Conservation (phyloP, 345 rosid species). For the Theobroma cacao region DNA sequence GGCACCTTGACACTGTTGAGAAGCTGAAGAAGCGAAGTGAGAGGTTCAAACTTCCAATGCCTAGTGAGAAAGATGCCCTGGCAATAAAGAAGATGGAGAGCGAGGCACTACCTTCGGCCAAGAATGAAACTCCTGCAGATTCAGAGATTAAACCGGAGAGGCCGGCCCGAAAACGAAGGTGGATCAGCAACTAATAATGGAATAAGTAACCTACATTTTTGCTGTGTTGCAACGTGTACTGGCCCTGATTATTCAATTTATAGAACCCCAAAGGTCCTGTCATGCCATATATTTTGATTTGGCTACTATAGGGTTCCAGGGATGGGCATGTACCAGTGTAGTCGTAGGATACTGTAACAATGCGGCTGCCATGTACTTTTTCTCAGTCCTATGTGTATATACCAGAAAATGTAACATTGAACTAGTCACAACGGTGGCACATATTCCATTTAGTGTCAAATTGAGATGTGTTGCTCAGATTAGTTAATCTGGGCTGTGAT, state of each 20-base stretch:
- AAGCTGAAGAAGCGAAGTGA: conserved; percentile 98
- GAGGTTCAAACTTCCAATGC: conserved; percentile 95
- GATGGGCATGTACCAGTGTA: conserved; percentile 16
- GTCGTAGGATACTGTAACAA: conserved; percentile 16
- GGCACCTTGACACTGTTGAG: conserved; percentile 87
- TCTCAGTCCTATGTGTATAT: conserved; percentile 28
- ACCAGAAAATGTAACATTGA: conserved; percentile 34
- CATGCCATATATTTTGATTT: background rate
- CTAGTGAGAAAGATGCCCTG: conserved; percentile 60
- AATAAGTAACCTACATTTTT: background rate
- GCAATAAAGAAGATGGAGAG: conserved; percentile 62
- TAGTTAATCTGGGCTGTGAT: conserved; percentile 8
- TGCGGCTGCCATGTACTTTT: conserved; percentile 17
- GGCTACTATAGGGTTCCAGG: conserved; percentile 14
- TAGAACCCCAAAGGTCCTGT: conserved; percentile 8
- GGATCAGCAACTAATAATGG: conserved; percentile 61
- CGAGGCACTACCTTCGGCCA: conserved; percentile 49
- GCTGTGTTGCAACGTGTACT: conserved; percentile 1
- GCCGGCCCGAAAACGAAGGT: conserved; percentile 86
- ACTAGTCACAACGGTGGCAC: conserved; percentile 36
- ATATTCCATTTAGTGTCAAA: conserved; percentile 18
- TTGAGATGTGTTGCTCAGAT: conserved; percentile 19
- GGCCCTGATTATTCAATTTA: background rate
- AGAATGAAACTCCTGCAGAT: conserved; percentile 51
- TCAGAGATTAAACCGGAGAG: conserved; percentile 82